Evolutionary conservation across 495 filamentous ascomycete species (phyloP), one percentile per base, ranked within the genome.

Genomic region (Diplogelasinospora grovesii): DNA sequence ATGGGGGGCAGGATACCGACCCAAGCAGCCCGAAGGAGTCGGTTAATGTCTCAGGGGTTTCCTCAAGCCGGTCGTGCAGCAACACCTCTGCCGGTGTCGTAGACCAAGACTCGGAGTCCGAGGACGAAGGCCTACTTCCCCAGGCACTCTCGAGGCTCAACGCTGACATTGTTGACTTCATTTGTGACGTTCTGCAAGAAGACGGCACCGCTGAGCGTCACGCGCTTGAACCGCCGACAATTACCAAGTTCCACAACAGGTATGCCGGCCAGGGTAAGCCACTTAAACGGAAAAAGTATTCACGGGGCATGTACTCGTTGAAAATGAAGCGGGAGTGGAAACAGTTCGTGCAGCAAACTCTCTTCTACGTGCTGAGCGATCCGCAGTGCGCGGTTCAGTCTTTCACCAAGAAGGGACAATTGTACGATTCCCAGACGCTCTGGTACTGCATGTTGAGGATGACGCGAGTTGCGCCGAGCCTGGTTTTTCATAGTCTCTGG

Each of bases 401-500:
- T 0, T 93, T 93, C 60, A 69, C 66, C 14, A 59, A 64, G 31
- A 54, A 65, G 1, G 61, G 65, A 3, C 61, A 63, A 3, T 48
- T 68, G 5, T 60, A 71, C 33, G 70, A 75, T 41, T 74, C 70
- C 1, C 70, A 74, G 37, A 67, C 66, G 11, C 52, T 59, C 21
- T 74, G 66, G 66, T 74, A 69, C 39, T 68, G 65, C 38, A 75
- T 75, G 70, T 43, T 71, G 26, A 64, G 63, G 41, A 52, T 73
- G 53, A 80, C 68, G 26, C 67, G 63, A 36, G 59, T 62, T 35
- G 67, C 57, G 10, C 75, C 65, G 22, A 72, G 54, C 28, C 60
- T 87, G 39, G 71, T 86, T 0, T 79, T 87, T 36, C 75, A 89
- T 49, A 87, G 82, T 44, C 61, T 95, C 4, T 93, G 88, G 86